Evolutionary conservation across 1,284 basidiomycete species (phyloP).

Genomic region (Waitea zeae): DNA sequence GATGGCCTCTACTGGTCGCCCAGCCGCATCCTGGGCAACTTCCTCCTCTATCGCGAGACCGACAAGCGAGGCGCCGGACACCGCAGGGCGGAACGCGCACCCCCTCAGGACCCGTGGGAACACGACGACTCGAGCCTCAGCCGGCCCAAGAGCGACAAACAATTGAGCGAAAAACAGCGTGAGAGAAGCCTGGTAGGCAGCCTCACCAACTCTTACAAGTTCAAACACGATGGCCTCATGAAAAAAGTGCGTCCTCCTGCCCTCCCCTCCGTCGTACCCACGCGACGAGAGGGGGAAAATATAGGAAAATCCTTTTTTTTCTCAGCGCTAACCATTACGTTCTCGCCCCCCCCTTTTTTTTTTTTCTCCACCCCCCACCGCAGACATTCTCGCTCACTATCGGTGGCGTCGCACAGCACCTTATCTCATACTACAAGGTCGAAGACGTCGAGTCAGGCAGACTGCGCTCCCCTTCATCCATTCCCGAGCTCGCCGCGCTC

Average conservation of each 20-base stretch:
- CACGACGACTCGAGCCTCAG: conserved; percentile 26
- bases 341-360: conserved; percentile 1
- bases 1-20: conserved; percentile 92
- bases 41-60: conserved; percentile 86
- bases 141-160: conserved; percentile 37
- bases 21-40: conserved; percentile 82
- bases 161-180: conserved; percentile 43
- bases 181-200: conserved; percentile 78
- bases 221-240: conserved; percentile 82
- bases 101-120: conserved; percentile 14
- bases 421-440: conserved; percentile 92
- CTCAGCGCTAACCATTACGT: no score
- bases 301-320: no score
- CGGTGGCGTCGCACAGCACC: conserved; percentile 74
- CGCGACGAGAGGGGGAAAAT: no score
- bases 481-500: conserved; percentile 76
- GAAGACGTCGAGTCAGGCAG: conserved; percentile 83
- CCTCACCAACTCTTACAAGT: conserved; percentile 81
- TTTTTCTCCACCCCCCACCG: conserved; percentile 9
- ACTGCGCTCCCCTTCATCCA: conserved; percentile 73
- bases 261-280: neutral
- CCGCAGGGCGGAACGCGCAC: conserved; percentile 23
- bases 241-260: conserved; percentile 75
- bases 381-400: conserved; percentile 90
- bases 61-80: conserved; percentile 60